Conservation (phyloP, 768 basidiomycete genomes). For the Cystobasidium ongulense region DNA sequence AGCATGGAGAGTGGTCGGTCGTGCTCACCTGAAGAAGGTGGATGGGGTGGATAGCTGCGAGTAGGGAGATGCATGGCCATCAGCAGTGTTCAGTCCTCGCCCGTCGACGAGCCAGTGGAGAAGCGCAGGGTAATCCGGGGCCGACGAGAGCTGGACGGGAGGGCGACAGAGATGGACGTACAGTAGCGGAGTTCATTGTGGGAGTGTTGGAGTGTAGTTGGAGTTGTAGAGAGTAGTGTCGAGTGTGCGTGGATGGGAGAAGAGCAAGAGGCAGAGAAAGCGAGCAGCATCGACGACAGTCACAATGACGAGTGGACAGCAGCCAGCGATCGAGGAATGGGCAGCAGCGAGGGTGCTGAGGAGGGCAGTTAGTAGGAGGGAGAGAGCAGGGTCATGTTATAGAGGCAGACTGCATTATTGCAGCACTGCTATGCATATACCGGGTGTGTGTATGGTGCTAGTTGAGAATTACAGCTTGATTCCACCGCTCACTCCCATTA, state of each 20-base stretch:
- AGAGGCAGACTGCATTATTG: neutral
- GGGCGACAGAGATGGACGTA: neutral
- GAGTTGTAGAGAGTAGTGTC: neutral
- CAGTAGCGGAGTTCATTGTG: neutral
- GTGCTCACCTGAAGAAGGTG: conserved; percentile 27
- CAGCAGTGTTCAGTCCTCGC: neutral
- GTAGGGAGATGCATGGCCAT: neutral
- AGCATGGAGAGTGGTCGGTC: neutral
- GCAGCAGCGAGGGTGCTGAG: neutral
- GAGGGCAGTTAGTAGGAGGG: neutral
- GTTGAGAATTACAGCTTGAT: neutral
- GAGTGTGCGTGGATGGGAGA: neutral
- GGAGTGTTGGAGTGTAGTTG: neutral
- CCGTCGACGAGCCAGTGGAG: neutral
- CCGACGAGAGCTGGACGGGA: neutral
- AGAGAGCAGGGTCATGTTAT: neutral
- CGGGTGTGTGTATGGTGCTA: neutral
- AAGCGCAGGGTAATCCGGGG: neutral
- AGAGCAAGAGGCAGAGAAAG: neutral
- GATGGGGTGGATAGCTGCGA: conserved; percentile 10
- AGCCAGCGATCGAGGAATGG: neutral
- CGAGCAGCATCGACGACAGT: neutral
- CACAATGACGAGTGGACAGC: neutral
- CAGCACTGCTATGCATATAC: neutral
- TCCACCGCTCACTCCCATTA: neutral